Evolutionary conservation across 2,329 filamentous ascomycete species (phyloP).

Genomic region (Arthrocladium fulminans): DNA sequence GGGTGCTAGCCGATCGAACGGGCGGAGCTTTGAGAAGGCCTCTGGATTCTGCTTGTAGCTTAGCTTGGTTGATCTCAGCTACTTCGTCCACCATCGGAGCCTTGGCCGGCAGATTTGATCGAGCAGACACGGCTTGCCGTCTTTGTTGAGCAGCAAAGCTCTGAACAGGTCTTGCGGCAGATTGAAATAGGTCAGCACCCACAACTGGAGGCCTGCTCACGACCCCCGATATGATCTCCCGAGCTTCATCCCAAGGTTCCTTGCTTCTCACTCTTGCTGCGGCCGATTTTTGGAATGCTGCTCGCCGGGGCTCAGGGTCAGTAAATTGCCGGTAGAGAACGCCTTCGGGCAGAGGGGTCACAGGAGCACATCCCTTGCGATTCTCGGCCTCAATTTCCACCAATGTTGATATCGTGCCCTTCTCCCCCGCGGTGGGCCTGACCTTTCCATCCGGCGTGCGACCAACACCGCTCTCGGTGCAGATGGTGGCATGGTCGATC

Average conservation of each 20-base stretch:
- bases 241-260: constrained; percentile 13
- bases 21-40: constrained; percentile 24
- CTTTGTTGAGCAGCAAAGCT: constrained; percentile 41
- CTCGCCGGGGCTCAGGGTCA: constrained; percentile 35
- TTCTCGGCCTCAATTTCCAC: constrained; percentile 40
- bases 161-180: constrained; percentile 15
- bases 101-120: constrained; percentile 20
- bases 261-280: constrained; percentile 13
- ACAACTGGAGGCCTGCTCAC: neutral
- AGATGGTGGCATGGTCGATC: constrained; percentile 37
- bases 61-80: neutral
- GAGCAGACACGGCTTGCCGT: constrained; percentile 33
- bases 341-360: constrained; percentile 38
- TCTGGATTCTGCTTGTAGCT: constrained; percentile 6
- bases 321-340: constrained; percentile 39
- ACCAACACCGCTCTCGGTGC: constrained; percentile 38
- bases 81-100: constrained; percentile 4
- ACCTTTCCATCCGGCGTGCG: constrained; percentile 33
- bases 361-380: constrained; percentile 35
- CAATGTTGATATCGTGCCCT: constrained; percentile 37
- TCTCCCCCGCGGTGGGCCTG: constrained; percentile 37
- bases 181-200: neutral
- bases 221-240: constrained; percentile 7
- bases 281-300: constrained; percentile 21
- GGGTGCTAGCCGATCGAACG: constrained; percentile 21